These are phyloP conservation scores for Pouteria campechiana DNA, from an alignment of 179 eudicot genomes.

Conservation along the genomic window DNA sequence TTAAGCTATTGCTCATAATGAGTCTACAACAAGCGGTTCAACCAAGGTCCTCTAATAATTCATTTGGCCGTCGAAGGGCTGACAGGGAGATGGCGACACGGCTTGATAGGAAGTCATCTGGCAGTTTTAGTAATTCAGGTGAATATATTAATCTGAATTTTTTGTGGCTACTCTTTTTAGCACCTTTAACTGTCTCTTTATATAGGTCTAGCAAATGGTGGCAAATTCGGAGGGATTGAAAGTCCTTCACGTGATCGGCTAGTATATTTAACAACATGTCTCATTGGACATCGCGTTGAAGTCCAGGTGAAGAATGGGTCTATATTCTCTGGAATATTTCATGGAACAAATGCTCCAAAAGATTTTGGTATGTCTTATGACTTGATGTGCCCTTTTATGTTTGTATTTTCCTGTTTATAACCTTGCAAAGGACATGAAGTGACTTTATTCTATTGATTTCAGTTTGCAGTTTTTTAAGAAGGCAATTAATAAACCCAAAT, in stretches of 20 bases:
- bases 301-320: slow-evolving; percentile 91
- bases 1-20: slow-evolving; percentile 28
- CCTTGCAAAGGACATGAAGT: too few species aligned
- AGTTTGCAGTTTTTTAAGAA: too few species aligned
- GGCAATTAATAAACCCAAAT: too few species aligned
- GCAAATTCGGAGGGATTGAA: slow-evolving; percentile 32
- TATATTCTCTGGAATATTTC: slow-evolving; percentile 68
- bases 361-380: slow-evolving; percentile 60
- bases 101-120: slow-evolving; percentile 36
- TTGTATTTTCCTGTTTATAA: too few species aligned
- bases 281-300: slow-evolving; percentile 89
- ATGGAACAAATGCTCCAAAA: slow-evolving; percentile 58
- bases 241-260: slow-evolving; percentile 59
- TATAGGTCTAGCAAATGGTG: slow-evolving; percentile 28
- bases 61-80: slow-evolving; percentile 47
- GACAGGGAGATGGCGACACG: slow-evolving; percentile 46
- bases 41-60: slow-evolving; percentile 60
- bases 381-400: neutral
- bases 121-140: slow-evolving; percentile 33
- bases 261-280: slow-evolving; percentile 61
- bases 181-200: slow-evolving; percentile 7
- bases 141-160: slow-evolving; percentile 5
- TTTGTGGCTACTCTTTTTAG: neutral
- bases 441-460: too few species aligned
- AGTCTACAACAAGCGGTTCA: slow-evolving; percentile 54